A percentile compares a stretch with the other conserved stretches of the same genome.
Conservation (phyloP, 345 rosid species). For the Euphorbia tirucalli region DNA sequence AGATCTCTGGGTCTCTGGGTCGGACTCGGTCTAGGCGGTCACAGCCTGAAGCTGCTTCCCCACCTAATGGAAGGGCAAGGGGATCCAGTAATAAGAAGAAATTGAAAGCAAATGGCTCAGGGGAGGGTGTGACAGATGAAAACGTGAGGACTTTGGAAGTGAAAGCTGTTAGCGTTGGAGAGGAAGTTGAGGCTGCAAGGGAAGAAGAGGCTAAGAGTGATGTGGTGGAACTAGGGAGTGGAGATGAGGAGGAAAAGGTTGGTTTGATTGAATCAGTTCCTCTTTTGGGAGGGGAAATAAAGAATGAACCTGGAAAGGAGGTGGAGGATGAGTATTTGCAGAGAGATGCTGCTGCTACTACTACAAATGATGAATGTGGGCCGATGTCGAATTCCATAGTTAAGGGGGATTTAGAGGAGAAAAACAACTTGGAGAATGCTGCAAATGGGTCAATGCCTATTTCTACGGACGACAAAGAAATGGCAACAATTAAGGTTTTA, state of each 20-base stretch:
- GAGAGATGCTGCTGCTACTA: background rate
- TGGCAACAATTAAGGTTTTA: background rate
- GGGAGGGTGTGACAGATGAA: slow-evolving; percentile 26
- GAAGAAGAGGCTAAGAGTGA: slow-evolving; percentile 78
- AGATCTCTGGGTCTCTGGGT: slow-evolving; percentile 76
- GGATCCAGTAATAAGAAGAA: slow-evolving; percentile 24
- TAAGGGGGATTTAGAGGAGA: slow-evolving; percentile 10
- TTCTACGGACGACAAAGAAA: slow-evolving; percentile 7
- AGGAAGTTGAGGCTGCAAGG: slow-evolving; percentile 24
- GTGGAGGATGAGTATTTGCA: background rate
- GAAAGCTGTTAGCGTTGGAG: slow-evolving; percentile 24
- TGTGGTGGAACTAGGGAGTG: slow-evolving; percentile 49
- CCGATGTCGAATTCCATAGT: slow-evolving; percentile 3
- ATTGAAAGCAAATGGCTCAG: slow-evolving; percentile 24
- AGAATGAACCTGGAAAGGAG: slow-evolving; percentile 2
- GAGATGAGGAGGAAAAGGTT: slow-evolving; percentile 40
- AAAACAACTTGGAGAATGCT: background rate
- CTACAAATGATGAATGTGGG: slow-evolving; percentile 5
- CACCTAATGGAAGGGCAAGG: background rate
- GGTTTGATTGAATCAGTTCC: slow-evolving; percentile 13
- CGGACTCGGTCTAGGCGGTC: slow-evolving; percentile 61
- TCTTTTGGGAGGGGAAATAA: slow-evolving; percentile 2
- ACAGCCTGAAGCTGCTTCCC: slow-evolving; percentile 11
- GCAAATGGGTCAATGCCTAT: slow-evolving; percentile 8
- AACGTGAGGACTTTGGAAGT: slow-evolving; percentile 17